Evolutionary conservation across 2,329 filamentous ascomycete species (phyloP), one percentile per base, ranked within the genome.

Genomic region (Pleurostoma richardsiae): DNA sequence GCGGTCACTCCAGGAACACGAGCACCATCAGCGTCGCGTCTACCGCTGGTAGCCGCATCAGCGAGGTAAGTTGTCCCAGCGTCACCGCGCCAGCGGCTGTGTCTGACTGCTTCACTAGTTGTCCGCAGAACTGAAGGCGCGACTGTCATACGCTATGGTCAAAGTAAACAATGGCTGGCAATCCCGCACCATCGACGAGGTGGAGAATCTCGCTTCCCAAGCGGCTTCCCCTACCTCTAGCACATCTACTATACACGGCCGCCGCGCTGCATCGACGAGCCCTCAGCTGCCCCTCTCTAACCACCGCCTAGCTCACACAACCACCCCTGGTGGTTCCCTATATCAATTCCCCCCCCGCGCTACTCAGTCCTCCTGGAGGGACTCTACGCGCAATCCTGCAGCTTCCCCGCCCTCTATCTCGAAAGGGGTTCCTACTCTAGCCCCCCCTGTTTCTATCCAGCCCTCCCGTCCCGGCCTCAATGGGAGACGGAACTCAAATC

Each of bases 161-260:
- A 96, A 96, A 66, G 87, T 96, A 39, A 89, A 90, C 62, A 84
- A 95, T 60, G 90, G 89, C 49, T 94, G 90, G 86, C 87, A 95
- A 66, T 79, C 84, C 43, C 83, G 86, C 52, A 83, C 82, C 19
- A 81, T 94, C 48, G 83, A 86, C 46, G 87, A 92, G 65, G 80
- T 92, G 30, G 89, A 92, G 66, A 81, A 80, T 41, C 69, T 89
- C 39, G 81, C 87, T 7, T 88, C 87, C 2, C 82, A 86, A 45
- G 77, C 77, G 48, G 79, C 74, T 26, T 88, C 85, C 1, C 82
- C 83, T 29, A 70, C 76, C 31, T 76, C 85, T 42, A 77, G 77
- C 64, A 70, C 74, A 48, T 77, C 81, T 29, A 76, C 79, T 46
- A 56, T 82, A 52, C 69, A 80, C 55, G 66, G 73, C 48, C 69